Evolutionary conservation across 2,329 filamentous ascomycete species (phyloP).

Genomic region (Ilyonectria mors-panacis): DNA sequence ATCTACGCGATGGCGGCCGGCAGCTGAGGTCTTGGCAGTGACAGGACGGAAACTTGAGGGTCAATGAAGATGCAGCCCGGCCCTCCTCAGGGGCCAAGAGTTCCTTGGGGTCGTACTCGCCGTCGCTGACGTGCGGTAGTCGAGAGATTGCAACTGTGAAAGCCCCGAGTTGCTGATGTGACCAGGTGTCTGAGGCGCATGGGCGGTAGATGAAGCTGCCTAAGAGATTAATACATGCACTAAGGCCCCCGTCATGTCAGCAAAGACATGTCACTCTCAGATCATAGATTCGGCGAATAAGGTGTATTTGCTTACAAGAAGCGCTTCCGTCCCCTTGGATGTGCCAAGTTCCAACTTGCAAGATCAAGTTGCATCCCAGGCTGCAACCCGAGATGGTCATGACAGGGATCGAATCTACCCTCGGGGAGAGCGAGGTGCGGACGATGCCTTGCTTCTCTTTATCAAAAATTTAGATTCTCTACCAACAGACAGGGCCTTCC

Average conservation of each 20-base stretch:
- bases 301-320: background rate
- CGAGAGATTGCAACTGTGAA: constrained; percentile 9
- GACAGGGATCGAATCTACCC: background rate
- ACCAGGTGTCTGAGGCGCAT: constrained; percentile 28
- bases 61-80: constrained; percentile 15
- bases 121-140: background rate
- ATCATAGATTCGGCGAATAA: constrained; percentile 6
- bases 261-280: background rate
- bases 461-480: constrained; percentile 49
- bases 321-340: constrained; percentile 4
- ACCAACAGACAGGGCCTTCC: constrained; percentile 28
- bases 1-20: constrained; percentile 12
- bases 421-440: background rate
- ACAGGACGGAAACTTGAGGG: constrained; percentile 1
- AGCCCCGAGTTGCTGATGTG: constrained; percentile 16
- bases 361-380: background rate
- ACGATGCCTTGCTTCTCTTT: constrained; percentile 39
- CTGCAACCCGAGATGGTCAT: background rate
- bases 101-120: background rate
- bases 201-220: constrained; percentile 34
- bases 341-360: background rate
- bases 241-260: background rate
- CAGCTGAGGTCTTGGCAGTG: constrained; percentile 21
- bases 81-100: background rate
- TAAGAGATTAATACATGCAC: constrained; percentile 2